Conservation (phyloP, 345 rosid genomes). For the thale cress (Arabidopsis thaliana) region DNA sequence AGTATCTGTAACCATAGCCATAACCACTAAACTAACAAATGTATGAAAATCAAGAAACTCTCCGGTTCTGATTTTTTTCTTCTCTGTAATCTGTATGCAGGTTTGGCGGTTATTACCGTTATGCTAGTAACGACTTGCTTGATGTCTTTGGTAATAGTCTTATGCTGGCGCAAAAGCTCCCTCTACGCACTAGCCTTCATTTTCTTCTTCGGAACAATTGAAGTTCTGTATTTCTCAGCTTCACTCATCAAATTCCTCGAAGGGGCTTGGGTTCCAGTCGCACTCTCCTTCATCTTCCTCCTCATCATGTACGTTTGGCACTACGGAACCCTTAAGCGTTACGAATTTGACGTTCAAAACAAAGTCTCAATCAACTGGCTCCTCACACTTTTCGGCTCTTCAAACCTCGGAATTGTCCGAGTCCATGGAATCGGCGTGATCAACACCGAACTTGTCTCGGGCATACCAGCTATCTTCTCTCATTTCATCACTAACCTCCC, state of each 20-base stretch:
- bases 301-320: constrained; percentile 87
- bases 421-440: constrained; percentile 92
- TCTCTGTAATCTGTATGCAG: constrained; percentile 48
- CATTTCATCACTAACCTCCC: constrained; percentile 99
- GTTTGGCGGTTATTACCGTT: constrained; percentile 96
- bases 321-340: constrained; percentile 85
- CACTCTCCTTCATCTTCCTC: constrained; percentile 74
- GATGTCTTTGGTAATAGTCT: constrained; percentile 86
- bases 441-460: constrained; percentile 90
- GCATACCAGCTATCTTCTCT: constrained; percentile 95
- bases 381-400: constrained; percentile 64
- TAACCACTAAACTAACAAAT: background rate
- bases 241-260: constrained; percentile 92
- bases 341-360: constrained; percentile 90
- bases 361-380: constrained; percentile 95
- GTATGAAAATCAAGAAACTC: background rate
- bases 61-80: constrained; percentile 23
- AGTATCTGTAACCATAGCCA: background rate
- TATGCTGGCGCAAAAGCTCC: constrained; percentile 88
- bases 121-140: constrained; percentile 95
- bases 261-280: constrained; percentile 98
- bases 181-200: constrained; percentile 68
- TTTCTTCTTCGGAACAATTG: constrained; percentile 83
- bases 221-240: constrained; percentile 95
- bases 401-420: constrained; percentile 82